Evolutionary conservation across 352 stramenopile species (phyloP).

Genomic region (Pythium grandisporangium): DNA sequence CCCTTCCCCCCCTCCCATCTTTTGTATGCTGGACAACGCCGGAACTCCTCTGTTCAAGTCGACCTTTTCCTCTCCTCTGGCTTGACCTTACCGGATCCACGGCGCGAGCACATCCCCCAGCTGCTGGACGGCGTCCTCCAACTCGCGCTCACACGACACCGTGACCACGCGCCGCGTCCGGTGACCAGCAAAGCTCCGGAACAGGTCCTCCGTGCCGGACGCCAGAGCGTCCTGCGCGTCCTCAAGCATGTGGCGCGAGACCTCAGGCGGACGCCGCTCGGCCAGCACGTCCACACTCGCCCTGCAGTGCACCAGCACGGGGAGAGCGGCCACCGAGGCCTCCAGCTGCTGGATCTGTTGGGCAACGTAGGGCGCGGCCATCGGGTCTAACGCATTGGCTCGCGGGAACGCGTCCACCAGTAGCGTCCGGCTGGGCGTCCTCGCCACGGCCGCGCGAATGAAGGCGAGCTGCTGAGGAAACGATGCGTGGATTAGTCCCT

Average conservation of each 20-base stretch:
- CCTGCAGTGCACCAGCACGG: constrained; percentile 24
- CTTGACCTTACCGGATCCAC: background rate
- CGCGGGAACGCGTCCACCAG: constrained; percentile 38
- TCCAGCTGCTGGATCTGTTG: constrained; percentile 41
- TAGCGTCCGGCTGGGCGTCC: constrained; percentile 12
- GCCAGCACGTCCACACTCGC: constrained; percentile 31
- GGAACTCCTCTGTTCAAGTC: no score
- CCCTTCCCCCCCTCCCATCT: no score
- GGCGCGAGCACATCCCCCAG: constrained; percentile 18
- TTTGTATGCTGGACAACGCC: no score
- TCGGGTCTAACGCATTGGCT: background rate
- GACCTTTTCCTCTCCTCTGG: background rate
- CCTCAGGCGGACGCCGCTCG: constrained; percentile 15
- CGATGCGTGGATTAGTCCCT: background rate
- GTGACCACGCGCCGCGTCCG: constrained; percentile 5
- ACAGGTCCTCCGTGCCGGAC: constrained; percentile 13
- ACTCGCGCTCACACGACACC: constrained; percentile 35
- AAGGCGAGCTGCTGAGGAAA: constrained; percentile 1
- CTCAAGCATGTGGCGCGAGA: constrained; percentile 25
- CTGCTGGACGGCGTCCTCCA: constrained; percentile 24
- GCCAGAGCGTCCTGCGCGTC: constrained; percentile 35
- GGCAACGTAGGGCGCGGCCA: constrained; percentile 23
- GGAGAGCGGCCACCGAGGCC: constrained; percentile 11
- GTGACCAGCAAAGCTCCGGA: constrained; percentile 15
- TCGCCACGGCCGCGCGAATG: constrained; percentile 15